Evolutionary conservation across 192 early-diverging fungal genomes (phyloP).

Genomic region (Mortierella alpina): DNA sequence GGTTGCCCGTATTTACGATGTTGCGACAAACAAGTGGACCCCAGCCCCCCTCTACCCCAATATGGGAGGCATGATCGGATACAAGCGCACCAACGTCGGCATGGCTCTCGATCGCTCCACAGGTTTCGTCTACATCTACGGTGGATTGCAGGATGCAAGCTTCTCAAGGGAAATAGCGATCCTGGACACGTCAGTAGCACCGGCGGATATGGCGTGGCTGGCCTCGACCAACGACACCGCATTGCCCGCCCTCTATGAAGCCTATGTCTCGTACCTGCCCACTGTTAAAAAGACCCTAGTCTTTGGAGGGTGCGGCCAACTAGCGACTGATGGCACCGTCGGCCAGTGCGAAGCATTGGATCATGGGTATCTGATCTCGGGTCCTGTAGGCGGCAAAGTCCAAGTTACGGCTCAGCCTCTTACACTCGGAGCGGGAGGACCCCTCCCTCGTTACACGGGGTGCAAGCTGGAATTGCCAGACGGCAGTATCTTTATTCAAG

Average conservation of each 20-base stretch:
- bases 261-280: conserved; percentile 26
- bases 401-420: not conserved
- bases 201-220: conserved; percentile 19
- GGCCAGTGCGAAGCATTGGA: not conserved
- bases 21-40: conserved; percentile 4
- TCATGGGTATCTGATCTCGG: conserved; percentile 15
- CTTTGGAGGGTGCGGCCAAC: conserved; percentile 9
- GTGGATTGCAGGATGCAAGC: not conserved
- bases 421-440: not conserved
- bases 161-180: conserved; percentile 23
- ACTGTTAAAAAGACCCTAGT: conserved; percentile 20
- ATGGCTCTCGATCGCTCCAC: conserved; percentile 18
- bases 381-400: not conserved
- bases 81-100: conserved; percentile 40
- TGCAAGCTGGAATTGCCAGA: conserved; percentile 22
- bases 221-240: conserved; percentile 2
- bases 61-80: not conserved
- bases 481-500: conserved; percentile 41
- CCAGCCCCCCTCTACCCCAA: conserved; percentile 7
- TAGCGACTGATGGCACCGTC: not conserved
- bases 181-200: conserved; percentile 3
- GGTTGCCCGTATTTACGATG: conserved; percentile 28
- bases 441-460: conserved; percentile 14
- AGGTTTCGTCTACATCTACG: conserved; percentile 35
- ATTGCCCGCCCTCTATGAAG: conserved; percentile 15